phyloP scores from a whole-genome alignment of 2,329 filamentous ascomycete genomes.

The Cryphonectria japonica region DNA sequence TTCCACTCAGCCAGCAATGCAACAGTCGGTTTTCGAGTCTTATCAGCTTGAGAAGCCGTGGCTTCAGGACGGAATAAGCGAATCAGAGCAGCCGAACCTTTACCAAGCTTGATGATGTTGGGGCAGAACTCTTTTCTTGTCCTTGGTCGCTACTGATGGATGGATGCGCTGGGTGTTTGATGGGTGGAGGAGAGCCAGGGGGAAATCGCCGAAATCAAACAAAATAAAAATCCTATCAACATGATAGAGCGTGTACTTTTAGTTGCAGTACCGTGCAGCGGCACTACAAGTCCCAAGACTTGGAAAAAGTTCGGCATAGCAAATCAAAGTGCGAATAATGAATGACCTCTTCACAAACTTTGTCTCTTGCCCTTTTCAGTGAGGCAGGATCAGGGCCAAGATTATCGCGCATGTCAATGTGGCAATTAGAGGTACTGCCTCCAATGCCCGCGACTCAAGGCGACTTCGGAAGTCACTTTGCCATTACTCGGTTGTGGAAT shows the following conservation, averaged over 20 bases:
- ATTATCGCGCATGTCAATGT: not conserved
- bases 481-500: no score
- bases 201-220: not conserved
- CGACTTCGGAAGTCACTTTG: not conserved
- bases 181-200: not conserved
- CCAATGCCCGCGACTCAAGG: not conserved
- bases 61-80: not conserved
- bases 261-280: not conserved
- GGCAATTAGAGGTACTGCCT: not conserved
- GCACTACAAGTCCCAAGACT: not conserved
- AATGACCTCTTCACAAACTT: not conserved
- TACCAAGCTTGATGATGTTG: not conserved
- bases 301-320: not conserved
- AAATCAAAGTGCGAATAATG: not conserved
- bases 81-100: not conserved
- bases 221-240: not conserved
- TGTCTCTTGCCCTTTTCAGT: not conserved
- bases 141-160: not conserved
- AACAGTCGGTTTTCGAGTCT: not conserved
- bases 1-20: not conserved
- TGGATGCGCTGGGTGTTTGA: not conserved
- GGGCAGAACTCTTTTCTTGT: not conserved
- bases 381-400: not conserved
- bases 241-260: slow-evolving; percentile 6
- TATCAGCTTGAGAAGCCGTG: not conserved